A percentile compares a stretch with the other conserved stretches of the same genome.
phyloP scores from a whole-genome alignment of 345 rosid genomes.

The Erysimum cheiranthoides region DNA sequence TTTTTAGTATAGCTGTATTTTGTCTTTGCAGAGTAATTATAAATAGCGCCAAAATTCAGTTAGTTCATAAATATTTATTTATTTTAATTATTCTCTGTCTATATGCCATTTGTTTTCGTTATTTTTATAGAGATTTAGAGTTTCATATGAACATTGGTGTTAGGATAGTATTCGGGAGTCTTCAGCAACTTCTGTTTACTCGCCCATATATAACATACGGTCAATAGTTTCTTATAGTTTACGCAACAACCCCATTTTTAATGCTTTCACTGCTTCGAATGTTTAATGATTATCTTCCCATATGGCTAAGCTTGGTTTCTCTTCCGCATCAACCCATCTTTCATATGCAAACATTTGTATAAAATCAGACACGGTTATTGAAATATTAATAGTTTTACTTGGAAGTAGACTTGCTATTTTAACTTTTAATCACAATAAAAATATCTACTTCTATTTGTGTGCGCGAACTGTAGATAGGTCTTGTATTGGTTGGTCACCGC shows the following conservation, averaged over 20 bases:
- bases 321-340: not conserved
- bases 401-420: conserved; percentile 20
- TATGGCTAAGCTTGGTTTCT: not conserved
- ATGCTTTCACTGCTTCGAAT: too few relatives aligned
- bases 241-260: not conserved
- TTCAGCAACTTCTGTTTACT: not conserved
- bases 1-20: conserved; percentile 15
- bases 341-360: too few relatives aligned
- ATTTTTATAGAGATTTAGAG: not conserved
- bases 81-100: not conserved
- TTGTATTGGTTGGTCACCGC: conserved; percentile 26
- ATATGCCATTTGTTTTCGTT: not conserved
- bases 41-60: conserved; percentile 22
- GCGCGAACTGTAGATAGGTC: conserved; percentile 31
- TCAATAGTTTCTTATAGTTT: not conserved
- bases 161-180: too few relatives aligned
- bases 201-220: not conserved
- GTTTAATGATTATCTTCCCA: not conserved
- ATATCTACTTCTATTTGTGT: not conserved
- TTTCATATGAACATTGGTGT: not conserved
- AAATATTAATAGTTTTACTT: not conserved
- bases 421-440: not conserved
- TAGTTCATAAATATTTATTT: not conserved
- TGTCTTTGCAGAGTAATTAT: conserved; percentile 9
- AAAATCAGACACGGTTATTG: not conserved